Percentiles rank a stretch among this genome's conserved stretches.
phyloP scores from a whole-genome alignment of 2,329 filamentous ascomycete species.

The Alternaria brassicae region DNA sequence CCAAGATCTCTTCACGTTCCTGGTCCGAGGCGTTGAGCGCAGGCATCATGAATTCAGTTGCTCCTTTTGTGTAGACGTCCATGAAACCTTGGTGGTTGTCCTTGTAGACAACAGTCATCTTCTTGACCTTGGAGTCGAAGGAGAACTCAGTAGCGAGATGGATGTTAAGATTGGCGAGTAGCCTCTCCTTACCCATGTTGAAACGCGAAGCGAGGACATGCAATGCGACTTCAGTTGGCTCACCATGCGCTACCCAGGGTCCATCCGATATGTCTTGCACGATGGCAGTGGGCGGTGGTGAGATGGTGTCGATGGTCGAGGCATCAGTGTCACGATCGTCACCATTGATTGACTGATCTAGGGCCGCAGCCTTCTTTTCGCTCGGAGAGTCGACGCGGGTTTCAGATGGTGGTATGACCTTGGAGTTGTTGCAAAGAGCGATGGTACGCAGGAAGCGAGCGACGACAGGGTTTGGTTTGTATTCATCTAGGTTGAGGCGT shows the following conservation, averaged over 20 bases:
- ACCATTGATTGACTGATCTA: constrained; percentile 32
- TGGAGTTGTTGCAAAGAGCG: constrained; percentile 51
- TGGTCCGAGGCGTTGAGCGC: constrained; percentile 41
- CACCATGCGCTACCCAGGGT: constrained; percentile 46
- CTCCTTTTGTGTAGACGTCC: constrained; percentile 51
- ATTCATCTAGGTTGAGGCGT: constrained; percentile 34
- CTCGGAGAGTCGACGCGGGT: constrained; percentile 56
- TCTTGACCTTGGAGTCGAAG: constrained; percentile 52
- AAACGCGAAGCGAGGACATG: constrained; percentile 52
- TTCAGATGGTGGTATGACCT: constrained; percentile 38
- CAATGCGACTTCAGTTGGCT: constrained; percentile 51
- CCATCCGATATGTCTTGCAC: constrained; percentile 23
- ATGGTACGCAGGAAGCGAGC: constrained; percentile 47
- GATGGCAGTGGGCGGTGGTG: constrained; percentile 39
- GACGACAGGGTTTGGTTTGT: constrained; percentile 28
- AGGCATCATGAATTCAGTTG: constrained; percentile 48
- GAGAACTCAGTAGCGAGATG: constrained; percentile 49
- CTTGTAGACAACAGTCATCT: constrained; percentile 51
- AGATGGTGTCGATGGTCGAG: constrained; percentile 41
- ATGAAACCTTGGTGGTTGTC: constrained; percentile 37
- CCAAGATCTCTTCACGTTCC: constrained; percentile 27
- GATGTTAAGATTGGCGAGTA: constrained; percentile 38
- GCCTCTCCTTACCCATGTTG: constrained; percentile 43
- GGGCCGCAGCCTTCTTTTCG: constrained; percentile 55
- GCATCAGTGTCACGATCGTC: constrained; percentile 43